Percentiles rank a stretch among this genome's conserved stretches.
These are phyloP conservation scores for Tolypocladium pustulatum DNA, from an alignment of 2,329 filamentous ascomycete genomes.

Conservation along the genomic window DNA sequence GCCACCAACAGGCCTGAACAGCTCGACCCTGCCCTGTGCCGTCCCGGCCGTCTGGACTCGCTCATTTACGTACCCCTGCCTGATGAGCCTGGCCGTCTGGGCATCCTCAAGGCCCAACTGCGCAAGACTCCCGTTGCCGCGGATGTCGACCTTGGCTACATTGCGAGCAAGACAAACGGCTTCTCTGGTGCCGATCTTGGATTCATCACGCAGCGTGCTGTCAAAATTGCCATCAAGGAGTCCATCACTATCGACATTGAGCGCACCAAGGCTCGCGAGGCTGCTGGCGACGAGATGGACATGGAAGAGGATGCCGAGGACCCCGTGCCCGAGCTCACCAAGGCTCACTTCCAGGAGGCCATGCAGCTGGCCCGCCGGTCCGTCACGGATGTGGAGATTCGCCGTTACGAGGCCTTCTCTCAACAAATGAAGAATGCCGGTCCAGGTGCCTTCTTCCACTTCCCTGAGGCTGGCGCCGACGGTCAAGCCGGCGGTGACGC, in stretches of 20 bases:
- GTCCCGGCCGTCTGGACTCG: conserved; percentile 96
- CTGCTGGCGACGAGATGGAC: conserved; percentile 68
- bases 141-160: conserved; percentile 84
- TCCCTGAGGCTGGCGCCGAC: conserved; percentile 63
- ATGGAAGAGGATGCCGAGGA: conserved; percentile 68
- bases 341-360: conserved; percentile 95
- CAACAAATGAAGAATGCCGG: conserved; percentile 99
- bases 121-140: conserved; percentile 89
- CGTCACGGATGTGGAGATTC: conserved; percentile 93
- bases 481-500: conserved; percentile 50
- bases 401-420: conserved; percentile 94
- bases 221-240: conserved; percentile 99
- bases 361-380: conserved; percentile 92
- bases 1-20: conserved; percentile 98
- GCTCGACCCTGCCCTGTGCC: conserved; percentile 94
- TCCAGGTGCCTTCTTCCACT: conserved; percentile 95
- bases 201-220: conserved; percentile 96
- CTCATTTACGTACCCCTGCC: conserved; percentile 97
- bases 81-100: conserved; percentile 77
- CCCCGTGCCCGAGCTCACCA: conserved; percentile 90
- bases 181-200: conserved; percentile 99
- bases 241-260: conserved; percentile 83
- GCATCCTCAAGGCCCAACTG: conserved; percentile 90
- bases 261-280: conserved; percentile 80
- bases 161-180: conserved; percentile 93